Base-by-base conservation (phyloP, 2,329 filamentous ascomycete genomes). In the Lasiodiplodia theobromae region DNA sequence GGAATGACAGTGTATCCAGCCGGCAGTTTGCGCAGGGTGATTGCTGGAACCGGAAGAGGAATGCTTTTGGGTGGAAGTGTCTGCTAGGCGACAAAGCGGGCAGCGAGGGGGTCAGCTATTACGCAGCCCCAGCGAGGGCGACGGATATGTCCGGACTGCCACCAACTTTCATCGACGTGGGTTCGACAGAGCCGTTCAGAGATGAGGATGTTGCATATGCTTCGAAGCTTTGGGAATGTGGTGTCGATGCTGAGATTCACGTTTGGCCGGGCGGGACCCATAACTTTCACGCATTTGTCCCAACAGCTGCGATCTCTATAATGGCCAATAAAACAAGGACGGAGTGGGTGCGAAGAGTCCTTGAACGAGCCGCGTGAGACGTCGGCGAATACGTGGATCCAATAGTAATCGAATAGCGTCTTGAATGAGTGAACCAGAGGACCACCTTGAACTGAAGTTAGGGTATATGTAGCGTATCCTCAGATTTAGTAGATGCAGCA, bases 111-210 rank as follows among this genome's bases (percentile, higher is more conserved):
- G 76, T 82, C 34, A 75, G 74, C 38, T 74, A 73, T 0, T 77
- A 81, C 49, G 78, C 79, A 2, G 79, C 81, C 16, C 79, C 83
- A 0, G 76, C 76, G 1, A 74, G 81, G 1, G 78, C 77, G 47
- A 74, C 70, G n/a, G 74, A 76, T 38, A 31, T 72, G 21, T 63
- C 68, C 3, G 78, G 77, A 0, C 72, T 85, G 37, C 83, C 84
- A 18, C 75, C 79, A 0, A 75, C 80, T 0, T 85, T 83, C 69
- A 80, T 86, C 38, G 80, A 82, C 60, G 77, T 81, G 6, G 82
- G 83, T 0, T 75, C 78, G 6, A 72, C 82, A 47, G 83, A 86
- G 71, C 73, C 82, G 37, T 84, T 85, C 69, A 75, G 81, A 3
- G 79, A 83, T 16, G 78, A 85, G 69, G 75, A 74, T 57, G 68